phyloP scores from a whole-genome alignment of 306 rosid species.

The Castanea mollissima region DNA sequence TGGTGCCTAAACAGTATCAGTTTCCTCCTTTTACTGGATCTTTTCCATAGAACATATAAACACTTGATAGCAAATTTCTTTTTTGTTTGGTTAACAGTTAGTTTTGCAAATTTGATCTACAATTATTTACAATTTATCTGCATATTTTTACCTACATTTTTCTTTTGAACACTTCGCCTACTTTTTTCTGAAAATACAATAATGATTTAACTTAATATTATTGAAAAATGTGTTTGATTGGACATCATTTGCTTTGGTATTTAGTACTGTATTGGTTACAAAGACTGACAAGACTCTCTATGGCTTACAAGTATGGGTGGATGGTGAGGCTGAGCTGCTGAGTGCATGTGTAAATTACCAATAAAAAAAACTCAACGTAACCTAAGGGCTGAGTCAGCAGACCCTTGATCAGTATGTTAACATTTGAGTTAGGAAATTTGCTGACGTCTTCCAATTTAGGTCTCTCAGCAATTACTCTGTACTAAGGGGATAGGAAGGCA shows the following conservation, averaged over 20 bases:
- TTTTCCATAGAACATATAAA: not conserved
- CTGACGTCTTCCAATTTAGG: not conserved
- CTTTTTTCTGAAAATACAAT: not conserved
- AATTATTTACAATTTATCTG: not conserved
- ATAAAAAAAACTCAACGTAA: no score
- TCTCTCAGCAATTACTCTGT: not conserved
- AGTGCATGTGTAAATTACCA: no score
- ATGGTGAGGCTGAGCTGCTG: no score
- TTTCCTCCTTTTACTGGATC: not conserved
- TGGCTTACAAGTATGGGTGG: no score
- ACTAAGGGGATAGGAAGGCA: not conserved
- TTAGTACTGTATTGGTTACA: no score
- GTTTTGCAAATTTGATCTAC: not conserved
- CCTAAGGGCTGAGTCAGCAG: no score
- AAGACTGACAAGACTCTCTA: no score
- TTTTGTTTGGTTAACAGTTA: not conserved
- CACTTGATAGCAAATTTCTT: not conserved
- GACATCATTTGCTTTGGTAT: no score
- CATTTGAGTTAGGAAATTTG: no score
- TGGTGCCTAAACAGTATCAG: not conserved
- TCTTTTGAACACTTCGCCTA: not conserved
- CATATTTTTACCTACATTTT: not conserved
- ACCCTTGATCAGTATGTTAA: no score
- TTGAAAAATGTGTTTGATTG: no score
- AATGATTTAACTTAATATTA: no score